Base-by-base conservation (phyloP, 306 rosid species). In the Elaeagnus macrophylla region DNA sequence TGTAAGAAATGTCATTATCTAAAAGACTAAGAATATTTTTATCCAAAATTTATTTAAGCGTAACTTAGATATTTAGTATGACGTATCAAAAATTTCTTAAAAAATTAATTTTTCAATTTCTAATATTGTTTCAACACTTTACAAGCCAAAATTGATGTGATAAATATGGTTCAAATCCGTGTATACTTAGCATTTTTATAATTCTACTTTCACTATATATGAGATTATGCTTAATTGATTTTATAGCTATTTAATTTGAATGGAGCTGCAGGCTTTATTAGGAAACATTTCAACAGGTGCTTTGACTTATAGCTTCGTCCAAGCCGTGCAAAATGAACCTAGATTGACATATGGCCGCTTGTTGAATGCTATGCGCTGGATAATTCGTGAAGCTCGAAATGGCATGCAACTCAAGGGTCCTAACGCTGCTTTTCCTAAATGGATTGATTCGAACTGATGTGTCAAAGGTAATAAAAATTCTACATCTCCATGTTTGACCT, bases 251-350 rank as follows among this genome's bases (percentile, higher is more conserved):
- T 43, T 10, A 43, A 43, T 43, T 10, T 2, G 6, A 9, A 44
- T 10, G 13, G 14, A 58, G 4, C 38, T 38, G 51, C 62, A 85
- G 86, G 89, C 78, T 44, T 67, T 85, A 0, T 44, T 77, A 3
- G 74, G 83, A 10, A 73, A 37, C 25, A 58, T 66, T 9, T 39
- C 57, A 7, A 45, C 74, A 9, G 95, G 95, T 10, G 95, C 83
- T 10, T 62, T 85, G 77, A 85, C 95, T 6, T 85, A 65, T 35
- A 76, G 79, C 69, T 78, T 81, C 66, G 82, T 82, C 54, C 81
- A 72, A 72, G 74, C 82, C 40, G 68, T 61, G 70, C 77, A 85
- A 66, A 72, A 56, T 20, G 74, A 71, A 58, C 67, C 80, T 1
- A 68, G 75, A 47, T 43, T 71, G 36, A 77, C 78, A 6, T 85